A percentile compares a stretch with the other conserved stretches of the same genome.
Conservation (phyloP, 495 filamentous ascomycete species). For the Neurospora tetrasperma region DNA sequence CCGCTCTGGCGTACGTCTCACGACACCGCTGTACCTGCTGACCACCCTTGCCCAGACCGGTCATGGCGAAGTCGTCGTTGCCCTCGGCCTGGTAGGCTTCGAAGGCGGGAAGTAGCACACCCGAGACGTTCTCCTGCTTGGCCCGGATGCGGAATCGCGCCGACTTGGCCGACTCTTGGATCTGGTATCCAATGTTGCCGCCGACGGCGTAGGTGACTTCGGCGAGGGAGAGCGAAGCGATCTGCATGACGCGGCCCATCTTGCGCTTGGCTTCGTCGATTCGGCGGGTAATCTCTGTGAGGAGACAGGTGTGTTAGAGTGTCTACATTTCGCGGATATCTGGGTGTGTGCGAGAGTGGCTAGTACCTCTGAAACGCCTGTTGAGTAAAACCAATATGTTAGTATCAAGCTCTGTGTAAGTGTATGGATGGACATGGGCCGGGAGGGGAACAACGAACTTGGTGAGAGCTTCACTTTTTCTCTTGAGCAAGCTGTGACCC, state of each 20-base stretch:
- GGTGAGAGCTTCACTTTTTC: conserved; percentile 88
- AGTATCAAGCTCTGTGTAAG: neutral
- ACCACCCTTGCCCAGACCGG: conserved; percentile 90
- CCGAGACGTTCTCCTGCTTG: conserved; percentile 97
- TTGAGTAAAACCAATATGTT: conserved; percentile 7
- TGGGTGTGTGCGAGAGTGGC: neutral
- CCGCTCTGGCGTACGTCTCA: conserved; percentile 94
- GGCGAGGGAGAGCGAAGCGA: conserved; percentile 93
- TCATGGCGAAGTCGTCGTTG: conserved; percentile 94
- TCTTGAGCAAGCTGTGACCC: conserved; percentile 76
- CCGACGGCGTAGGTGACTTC: conserved; percentile 98
- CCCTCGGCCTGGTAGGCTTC: conserved; percentile 78
- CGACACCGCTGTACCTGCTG: conserved; percentile 92
- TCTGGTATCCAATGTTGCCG: conserved; percentile 91
- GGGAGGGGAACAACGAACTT: conserved; percentile 43
- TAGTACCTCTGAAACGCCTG: conserved; percentile 77
- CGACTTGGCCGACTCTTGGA: conserved; percentile 88
- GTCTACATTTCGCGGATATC: too few relatives aligned
- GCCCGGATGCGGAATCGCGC: conserved; percentile 87
- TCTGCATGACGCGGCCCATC: conserved; percentile 99
- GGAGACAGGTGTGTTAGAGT: conserved; percentile 3
- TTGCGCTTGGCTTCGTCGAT: conserved; percentile 99
- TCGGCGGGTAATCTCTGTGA: conserved; percentile 78
- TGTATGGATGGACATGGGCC: neutral
- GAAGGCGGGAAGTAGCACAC: conserved; percentile 86